Evolutionary conservation across 129 eudicot genomes (phyloP).

Genomic region (Gnaphalium uliginosum): DNA sequence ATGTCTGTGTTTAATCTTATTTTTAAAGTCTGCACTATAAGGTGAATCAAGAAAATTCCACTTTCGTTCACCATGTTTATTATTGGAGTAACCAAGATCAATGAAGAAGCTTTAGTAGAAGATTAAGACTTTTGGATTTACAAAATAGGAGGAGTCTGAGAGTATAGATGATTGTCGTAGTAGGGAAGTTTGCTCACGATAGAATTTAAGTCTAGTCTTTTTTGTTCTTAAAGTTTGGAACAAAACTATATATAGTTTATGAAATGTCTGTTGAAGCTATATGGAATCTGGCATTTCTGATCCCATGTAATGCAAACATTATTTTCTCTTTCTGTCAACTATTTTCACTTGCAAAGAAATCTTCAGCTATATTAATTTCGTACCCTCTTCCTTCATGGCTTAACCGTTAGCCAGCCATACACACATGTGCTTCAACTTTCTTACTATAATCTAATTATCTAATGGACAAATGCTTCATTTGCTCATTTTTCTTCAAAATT

Average conservation of each 20-base stretch:
- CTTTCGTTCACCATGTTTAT: neutral
- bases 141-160: neutral
- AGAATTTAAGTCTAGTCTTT: neutral
- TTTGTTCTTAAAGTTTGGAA: neutral
- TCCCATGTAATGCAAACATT: neutral
- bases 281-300: neutral
- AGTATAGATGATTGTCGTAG: conserved; percentile 8
- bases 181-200: neutral
- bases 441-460: neutral
- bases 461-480: conserved; percentile 14
- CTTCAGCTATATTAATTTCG: neutral
- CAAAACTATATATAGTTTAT: neutral
- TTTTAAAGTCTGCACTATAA: conserved; percentile 6
- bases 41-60: neutral
- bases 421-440: conserved; percentile 7
- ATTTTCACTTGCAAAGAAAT: neutral
- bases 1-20: neutral
- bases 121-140: conserved; percentile 7
- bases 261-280: neutral
- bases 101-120: conserved; percentile 10
- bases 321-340: neutral
- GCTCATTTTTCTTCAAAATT: neutral
- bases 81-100: conserved; percentile 8
- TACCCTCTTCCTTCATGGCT: neutral
- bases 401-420: neutral